phyloP scores from a whole-genome alignment of 495 filamentous ascomycete genomes.

The Trichoderma gamsii region DNA sequence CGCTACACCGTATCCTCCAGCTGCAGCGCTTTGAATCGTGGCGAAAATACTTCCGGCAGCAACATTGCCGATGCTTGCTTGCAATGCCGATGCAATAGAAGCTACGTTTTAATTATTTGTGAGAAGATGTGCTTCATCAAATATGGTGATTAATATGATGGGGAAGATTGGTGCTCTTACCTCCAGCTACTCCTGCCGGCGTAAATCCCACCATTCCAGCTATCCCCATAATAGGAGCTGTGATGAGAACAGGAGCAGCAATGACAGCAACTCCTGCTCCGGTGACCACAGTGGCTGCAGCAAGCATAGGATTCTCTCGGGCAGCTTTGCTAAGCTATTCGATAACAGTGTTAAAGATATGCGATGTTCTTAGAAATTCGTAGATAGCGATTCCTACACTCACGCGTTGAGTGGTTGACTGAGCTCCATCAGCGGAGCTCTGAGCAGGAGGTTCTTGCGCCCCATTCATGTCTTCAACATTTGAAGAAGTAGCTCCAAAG shows the following conservation, averaged over 20 bases:
- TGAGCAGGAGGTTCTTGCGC: background rate
- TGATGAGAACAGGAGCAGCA: background rate
- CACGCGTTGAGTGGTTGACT: background rate
- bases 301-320: background rate
- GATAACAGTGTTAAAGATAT: background rate
- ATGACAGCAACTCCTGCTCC: background rate
- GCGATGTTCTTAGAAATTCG: background rate
- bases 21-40: background rate
- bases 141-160: background rate
- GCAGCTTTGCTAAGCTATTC: background rate
- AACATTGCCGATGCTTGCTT: background rate
- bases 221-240: background rate
- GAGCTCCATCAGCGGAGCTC: background rate
- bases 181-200: background rate
- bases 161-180: background rate
- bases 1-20: background rate
- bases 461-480: background rate
- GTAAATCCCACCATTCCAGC: background rate
- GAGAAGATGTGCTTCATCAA: background rate
- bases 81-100: background rate
- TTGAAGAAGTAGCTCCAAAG: background rate
- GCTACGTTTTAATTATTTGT: background rate
- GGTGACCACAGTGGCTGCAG: background rate
- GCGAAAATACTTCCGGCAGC: background rate
- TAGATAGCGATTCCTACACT: background rate